Base-by-base conservation (phyloP, 2,329 filamentous ascomycete species). In the Aspergillus proliferans region DNA sequence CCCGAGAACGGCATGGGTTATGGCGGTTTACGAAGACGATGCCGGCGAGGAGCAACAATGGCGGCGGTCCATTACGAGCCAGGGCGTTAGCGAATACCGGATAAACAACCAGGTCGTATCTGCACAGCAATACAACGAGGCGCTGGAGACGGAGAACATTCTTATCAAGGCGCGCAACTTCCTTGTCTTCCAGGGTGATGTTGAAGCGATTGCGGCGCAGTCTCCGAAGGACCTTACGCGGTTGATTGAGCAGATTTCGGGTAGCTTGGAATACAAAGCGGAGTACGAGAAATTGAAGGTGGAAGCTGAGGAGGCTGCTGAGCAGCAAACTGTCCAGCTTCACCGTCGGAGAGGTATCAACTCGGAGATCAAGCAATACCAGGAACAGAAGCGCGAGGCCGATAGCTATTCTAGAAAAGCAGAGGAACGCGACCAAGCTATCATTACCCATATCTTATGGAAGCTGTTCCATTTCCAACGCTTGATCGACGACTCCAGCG, bases 11-110 rank as follows among this genome's bases (percentile, higher is more conserved):
- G 94, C 93, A 3, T 98, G 92, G 92, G 94, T 98, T 12, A 97
- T 96, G 90, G 93, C 93, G 26, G 92, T 98, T 14, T 98, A 97
- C 69, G 91, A 96, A 67, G 93, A 98, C 64, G 93, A 98, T 66
- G 90, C 90, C 2, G 92, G 90, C 43, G 88, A 95, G 62, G 89
- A 95, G 69, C 91, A 96, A 65, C 84, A 85, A 58, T 98, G 93
- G 93, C 95, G 95, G 73, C 88, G 93, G 53, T 86, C 84, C 57
- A 98, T 98, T 68, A 97, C 91, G 3, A 88, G 80, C 58, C 80
- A 84, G 53, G 93, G 93, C 43, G 84, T 85, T 24, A 96, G 91
- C 75, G 92, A 97, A 71, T 98, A 97, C 70, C 86, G 92, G 52
- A 95, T 98, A 77, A 97, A 98, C 72, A 90, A 95, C 58, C 86